phyloP scores from a whole-genome alignment of 805 yeast species.

The Kodamaea nitidulidarum region DNA sequence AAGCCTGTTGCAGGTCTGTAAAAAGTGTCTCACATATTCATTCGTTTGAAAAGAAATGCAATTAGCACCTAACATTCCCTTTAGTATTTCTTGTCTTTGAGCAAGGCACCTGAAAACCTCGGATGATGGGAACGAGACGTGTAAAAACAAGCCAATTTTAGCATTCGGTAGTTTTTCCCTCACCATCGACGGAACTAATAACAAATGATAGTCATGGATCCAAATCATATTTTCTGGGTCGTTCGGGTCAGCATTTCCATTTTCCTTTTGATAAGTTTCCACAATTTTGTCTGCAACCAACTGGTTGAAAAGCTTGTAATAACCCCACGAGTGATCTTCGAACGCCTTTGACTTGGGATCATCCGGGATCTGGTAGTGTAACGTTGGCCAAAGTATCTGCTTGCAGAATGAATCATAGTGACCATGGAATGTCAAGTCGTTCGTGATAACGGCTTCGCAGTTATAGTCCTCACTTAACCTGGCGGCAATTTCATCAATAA shows the following conservation, averaged over 20 bases:
- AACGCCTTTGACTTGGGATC: constrained; percentile 90
- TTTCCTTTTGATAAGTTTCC: constrained; percentile 48
- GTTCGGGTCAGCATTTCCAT: constrained; percentile 31
- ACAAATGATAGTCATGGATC: constrained; percentile 91
- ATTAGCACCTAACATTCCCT: constrained; percentile 87
- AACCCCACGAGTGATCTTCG: constrained; percentile 92
- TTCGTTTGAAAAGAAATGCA: constrained; percentile 85
- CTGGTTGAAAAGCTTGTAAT: constrained; percentile 72
- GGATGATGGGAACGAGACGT: constrained; percentile 91
- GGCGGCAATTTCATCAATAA: constrained; percentile 50
- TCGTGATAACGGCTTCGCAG: constrained; percentile 65
- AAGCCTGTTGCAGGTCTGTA: constrained; percentile 83
- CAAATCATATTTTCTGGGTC: constrained; percentile 67
- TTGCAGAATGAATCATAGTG: constrained; percentile 91
- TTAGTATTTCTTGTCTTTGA: constrained; percentile 68
- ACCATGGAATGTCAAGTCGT: constrained; percentile 80
- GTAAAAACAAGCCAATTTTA: constrained; percentile 86
- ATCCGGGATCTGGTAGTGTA: constrained; percentile 91
- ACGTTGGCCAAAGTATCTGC: constrained; percentile 93
- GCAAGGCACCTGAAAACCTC: constrained; percentile 95
- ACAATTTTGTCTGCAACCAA: constrained; percentile 74
- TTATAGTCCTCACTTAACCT: constrained; percentile 47
- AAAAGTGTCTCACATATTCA: constrained; percentile 90
- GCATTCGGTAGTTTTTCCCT: constrained; percentile 74
- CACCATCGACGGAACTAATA: constrained; percentile 82